phyloP scores from a whole-genome alignment of 2,329 filamentous ascomycete genomes.

The Trichoderma endophyticum region DNA sequence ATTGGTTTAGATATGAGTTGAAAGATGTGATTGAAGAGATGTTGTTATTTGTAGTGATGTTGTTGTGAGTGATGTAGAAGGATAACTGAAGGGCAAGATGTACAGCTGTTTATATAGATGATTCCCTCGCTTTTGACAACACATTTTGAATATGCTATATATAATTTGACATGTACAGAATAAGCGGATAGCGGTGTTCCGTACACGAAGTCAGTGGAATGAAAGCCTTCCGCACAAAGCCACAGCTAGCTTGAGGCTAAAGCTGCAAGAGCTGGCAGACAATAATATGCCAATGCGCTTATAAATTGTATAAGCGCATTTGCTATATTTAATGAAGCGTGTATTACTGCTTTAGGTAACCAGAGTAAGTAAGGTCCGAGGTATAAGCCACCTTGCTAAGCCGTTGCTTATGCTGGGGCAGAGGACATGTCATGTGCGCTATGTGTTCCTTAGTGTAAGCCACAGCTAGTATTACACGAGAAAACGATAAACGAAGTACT shows the following conservation, averaged over 20 bases:
- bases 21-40: not conserved
- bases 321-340: not conserved
- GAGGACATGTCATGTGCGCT: not conserved
- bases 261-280: constrained; percentile 8
- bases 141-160: not conserved
- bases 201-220: not conserved
- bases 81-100: not conserved
- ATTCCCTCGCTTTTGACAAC: not conserved
- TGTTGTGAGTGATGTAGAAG: constrained; percentile 4
- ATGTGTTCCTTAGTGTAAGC: not conserved
- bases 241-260: constrained; percentile 26
- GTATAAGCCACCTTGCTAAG: not conserved
- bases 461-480: not conserved
- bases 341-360: not conserved
- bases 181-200: not conserved
- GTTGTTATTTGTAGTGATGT: not conserved
- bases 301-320: not conserved
- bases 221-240: not conserved
- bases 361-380: not conserved
- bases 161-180: not conserved
- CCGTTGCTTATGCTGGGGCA: not conserved
- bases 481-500: not conserved
- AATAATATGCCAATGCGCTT: not conserved
- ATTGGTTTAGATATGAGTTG: not conserved
- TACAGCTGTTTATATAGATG: constrained; percentile 12